These are phyloP conservation scores for Bryum argenteum DNA, from an alignment of 225 moss, liverwort and hornwort species.

Conservation along the genomic window DNA sequence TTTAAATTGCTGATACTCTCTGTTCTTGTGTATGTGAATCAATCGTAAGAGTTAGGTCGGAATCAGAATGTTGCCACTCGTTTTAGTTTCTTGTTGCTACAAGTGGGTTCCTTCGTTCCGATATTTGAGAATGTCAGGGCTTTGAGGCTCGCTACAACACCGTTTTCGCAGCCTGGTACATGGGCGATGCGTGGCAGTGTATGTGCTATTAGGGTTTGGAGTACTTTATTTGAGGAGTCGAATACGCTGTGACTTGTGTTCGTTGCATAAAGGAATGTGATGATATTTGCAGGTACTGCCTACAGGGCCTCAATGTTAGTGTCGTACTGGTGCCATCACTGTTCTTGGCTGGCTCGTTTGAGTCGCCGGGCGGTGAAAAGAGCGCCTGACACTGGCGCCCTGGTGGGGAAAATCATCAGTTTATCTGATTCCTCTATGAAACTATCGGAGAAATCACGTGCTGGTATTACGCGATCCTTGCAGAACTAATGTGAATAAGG, in stretches of 20 bases:
- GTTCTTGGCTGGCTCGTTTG: conserved; percentile 45
- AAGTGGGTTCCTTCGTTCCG: not conserved
- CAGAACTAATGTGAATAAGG: too few relatives aligned
- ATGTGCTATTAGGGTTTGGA: too few relatives aligned
- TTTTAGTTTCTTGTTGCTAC: not conserved
- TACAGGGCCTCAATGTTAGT: conserved; percentile 41
- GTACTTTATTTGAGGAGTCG: too few relatives aligned
- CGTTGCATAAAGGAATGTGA: conserved; percentile 42
- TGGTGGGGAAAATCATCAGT: conserved; percentile 47
- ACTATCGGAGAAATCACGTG: not conserved
- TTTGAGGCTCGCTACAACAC: too few relatives aligned
- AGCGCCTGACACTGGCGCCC: conserved; percentile 34
- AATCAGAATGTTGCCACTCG: too few relatives aligned
- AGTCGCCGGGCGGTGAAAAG: conserved; percentile 44
- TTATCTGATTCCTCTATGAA: conserved; percentile 50
- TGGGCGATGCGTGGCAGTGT: too few relatives aligned
- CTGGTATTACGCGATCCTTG: not conserved
- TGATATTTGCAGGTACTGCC: conserved; percentile 66
- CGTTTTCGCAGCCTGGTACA: too few relatives aligned
- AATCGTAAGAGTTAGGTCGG: too few relatives aligned
- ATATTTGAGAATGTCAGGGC: too few relatives aligned
- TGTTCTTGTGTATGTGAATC: not conserved
- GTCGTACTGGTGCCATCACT: conserved; percentile 34
- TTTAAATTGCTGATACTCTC: not conserved
- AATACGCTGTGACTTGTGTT: not conserved